These are phyloP conservation scores for Pisolithus albus DNA, from an alignment of 768 basidiomycete species.

Conservation along the genomic window DNA sequence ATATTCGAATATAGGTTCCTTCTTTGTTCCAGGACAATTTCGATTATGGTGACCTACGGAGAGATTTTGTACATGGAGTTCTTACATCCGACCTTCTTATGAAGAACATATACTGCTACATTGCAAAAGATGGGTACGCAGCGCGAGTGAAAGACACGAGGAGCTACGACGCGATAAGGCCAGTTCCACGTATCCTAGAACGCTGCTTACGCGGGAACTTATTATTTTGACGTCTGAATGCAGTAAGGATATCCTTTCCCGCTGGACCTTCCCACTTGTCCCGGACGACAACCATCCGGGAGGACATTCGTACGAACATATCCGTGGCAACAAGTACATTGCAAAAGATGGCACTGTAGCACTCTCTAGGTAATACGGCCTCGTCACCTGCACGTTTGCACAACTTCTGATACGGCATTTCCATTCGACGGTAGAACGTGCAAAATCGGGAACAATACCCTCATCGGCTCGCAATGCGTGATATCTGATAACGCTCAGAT, in stretches of 20 bases:
- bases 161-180: conserved; percentile 89
- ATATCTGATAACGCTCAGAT: conserved; percentile 65
- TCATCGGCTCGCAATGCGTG: conserved; percentile 75
- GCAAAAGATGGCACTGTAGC: conserved; percentile 70
- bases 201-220: background rate
- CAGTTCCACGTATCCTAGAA: background rate
- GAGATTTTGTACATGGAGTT: conserved; percentile 91
- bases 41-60: conserved; percentile 87
- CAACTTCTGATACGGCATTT: background rate
- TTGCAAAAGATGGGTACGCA: conserved; percentile 85
- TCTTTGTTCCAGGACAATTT: conserved; percentile 98
- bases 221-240: conserved; percentile 3
- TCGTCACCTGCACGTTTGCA: background rate
- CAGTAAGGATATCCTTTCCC: conserved; percentile 87
- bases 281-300: conserved; percentile 91
- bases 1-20: conserved; percentile 59
- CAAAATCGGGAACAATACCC: conserved; percentile 70
- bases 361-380: conserved; percentile 61
- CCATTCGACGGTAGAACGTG: conserved; percentile 51
- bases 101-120: conserved; percentile 90
- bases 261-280: conserved; percentile 94
- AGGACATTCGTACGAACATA: conserved; percentile 76
- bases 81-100: conserved; percentile 90
- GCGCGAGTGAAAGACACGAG: conserved; percentile 90
- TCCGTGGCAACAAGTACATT: conserved; percentile 84